Conservation (phyloP, 139 green algal species). For the Chlorella sp. region DNA sequence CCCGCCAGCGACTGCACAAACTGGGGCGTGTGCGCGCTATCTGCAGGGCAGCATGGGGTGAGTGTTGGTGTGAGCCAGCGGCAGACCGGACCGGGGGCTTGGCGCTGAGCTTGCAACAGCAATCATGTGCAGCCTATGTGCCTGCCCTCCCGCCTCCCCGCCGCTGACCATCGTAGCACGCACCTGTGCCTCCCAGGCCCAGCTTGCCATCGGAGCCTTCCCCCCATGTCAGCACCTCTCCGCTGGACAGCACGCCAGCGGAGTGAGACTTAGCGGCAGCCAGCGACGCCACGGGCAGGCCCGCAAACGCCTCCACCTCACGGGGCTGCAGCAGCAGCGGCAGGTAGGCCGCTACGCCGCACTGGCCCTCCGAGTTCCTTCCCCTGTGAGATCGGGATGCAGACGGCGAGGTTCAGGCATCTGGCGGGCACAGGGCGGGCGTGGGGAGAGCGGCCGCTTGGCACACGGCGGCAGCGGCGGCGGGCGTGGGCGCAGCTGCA, state of each 20-base stretch:
- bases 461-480: not conserved
- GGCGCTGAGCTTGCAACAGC: too few species aligned
- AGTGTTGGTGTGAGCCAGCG: too few species aligned
- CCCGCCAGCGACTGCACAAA: conserved; percentile 68
- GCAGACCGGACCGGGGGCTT: not conserved
- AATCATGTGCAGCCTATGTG: too few species aligned
- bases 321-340: conserved; percentile 58
- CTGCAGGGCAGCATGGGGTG: conserved; percentile 12
- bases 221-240: conserved; percentile 69
- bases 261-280: conserved; percentile 55
- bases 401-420: not conserved
- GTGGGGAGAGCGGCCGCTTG: not conserved
- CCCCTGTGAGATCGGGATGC: conserved; percentile 50
- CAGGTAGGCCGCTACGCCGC: conserved; percentile 43
- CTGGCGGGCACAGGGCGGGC: not conserved
- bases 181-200: conserved; percentile 59
- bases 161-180: not conserved
- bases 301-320: conserved; percentile 50
- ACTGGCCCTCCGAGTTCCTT: conserved; percentile 68
- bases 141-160: not conserved
- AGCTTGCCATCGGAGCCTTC: conserved; percentile 71
- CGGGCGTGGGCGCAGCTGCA: not conserved
- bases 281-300: conserved; percentile 32
- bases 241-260: conserved; percentile 44
- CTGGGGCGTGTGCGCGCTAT: conserved; percentile 7